phyloP scores from a whole-genome alignment of 345 rosid species.

The Syzygium jambos region DNA sequence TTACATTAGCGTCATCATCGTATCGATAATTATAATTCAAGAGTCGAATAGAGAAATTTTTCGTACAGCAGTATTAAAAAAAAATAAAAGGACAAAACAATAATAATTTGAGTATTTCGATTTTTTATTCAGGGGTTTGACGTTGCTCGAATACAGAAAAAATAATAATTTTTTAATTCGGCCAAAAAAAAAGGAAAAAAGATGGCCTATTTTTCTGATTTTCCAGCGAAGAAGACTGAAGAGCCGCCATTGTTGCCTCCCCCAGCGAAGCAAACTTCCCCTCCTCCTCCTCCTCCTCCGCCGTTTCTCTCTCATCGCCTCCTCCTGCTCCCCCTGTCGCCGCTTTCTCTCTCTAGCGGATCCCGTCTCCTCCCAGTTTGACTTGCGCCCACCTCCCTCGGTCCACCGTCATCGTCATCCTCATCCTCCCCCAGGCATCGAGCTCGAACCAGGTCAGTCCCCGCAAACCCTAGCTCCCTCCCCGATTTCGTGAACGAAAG shows the following conservation, averaged over 20 bases:
- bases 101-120: not conserved
- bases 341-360: not conserved
- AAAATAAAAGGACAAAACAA: too few relatives aligned
- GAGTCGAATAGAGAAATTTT: not conserved
- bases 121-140: not conserved
- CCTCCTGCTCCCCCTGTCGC: not conserved
- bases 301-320: not conserved
- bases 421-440: not conserved
- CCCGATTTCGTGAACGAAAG: not conserved
- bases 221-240: not conserved
- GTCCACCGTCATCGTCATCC: not conserved
- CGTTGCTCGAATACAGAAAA: not conserved
- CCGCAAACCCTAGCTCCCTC: not conserved
- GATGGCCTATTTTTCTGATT: not conserved
- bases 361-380: not conserved
- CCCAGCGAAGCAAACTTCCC: not conserved
- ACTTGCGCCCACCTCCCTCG: not conserved
- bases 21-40: not conserved
- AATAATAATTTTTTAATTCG: not conserved
- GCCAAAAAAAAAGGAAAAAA: not conserved
- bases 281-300: not conserved
- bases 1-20: too few relatives aligned
- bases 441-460: not conserved
- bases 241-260: slow-evolving; percentile 2
- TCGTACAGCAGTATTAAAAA: too few relatives aligned